Evolutionary conservation across 495 filamentous ascomycete species (phyloP).

Genomic region (Xylaria scruposa): DNA sequence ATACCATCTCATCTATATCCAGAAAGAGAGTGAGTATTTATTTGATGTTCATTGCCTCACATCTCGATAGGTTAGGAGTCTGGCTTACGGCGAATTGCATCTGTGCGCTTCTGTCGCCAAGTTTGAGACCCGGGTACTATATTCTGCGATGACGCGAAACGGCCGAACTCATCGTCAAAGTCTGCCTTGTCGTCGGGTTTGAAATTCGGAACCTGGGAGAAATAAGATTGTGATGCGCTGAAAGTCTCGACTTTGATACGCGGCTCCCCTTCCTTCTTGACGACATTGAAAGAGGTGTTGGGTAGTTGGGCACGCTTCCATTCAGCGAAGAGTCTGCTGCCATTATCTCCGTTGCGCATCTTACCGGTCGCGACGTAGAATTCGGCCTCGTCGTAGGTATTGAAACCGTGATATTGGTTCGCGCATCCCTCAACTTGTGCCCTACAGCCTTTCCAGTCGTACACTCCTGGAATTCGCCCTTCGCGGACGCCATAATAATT

Average conservation of each 20-base stretch:
- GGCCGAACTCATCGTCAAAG: constrained; percentile 46
- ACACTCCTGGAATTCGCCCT: constrained; percentile 33
- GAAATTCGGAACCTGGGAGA: constrained; percentile 42
- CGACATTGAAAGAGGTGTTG: neutral
- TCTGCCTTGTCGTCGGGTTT: constrained; percentile 37
- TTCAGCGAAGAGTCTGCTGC: constrained; percentile 2
- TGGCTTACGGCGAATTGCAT: constrained; percentile 35
- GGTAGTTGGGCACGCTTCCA: neutral
- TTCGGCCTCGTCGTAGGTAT: constrained; percentile 29
- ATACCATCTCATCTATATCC: constrained; percentile 37
- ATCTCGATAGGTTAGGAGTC: neutral
- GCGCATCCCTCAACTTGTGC: constrained; percentile 28
- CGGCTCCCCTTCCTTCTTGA: neutral
- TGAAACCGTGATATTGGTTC: constrained; percentile 31
- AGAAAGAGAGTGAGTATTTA: neutral
- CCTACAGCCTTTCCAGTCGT: constrained; percentile 32
- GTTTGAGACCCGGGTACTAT: constrained; percentile 40
- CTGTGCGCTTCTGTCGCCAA: constrained; percentile 42
- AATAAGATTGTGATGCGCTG: constrained; percentile 44
- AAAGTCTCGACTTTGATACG: constrained; percentile 27
- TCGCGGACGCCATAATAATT: constrained; percentile 34
- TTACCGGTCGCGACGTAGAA: constrained; percentile 28
- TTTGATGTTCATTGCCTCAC: neutral
- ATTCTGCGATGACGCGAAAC: constrained; percentile 47
- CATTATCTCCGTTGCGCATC: neutral